Percentiles rank a stretch among this genome's conserved stretches.
Evolutionary conservation across 2,329 filamentous ascomycete genomes (phyloP).

Genomic region (Diaporthe caulivora): DNA sequence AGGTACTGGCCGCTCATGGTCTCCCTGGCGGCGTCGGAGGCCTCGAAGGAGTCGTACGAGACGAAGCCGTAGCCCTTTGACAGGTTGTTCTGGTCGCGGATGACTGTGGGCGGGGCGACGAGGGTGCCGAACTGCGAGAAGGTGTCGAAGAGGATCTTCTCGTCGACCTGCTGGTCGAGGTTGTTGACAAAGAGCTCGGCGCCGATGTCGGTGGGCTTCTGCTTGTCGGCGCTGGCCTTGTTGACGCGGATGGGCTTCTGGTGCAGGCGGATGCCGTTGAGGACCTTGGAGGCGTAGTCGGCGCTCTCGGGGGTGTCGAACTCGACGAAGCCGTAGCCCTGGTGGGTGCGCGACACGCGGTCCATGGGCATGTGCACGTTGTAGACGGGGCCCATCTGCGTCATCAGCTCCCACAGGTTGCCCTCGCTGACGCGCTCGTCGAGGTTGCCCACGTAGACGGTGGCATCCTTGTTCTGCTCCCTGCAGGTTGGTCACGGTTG

Average conservation of each 20-base stretch:
- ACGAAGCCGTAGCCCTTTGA: constrained; percentile 98
- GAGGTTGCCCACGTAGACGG: constrained; percentile 97
- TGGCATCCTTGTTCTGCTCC: constrained; percentile 98
- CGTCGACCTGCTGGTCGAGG: constrained; percentile 92
- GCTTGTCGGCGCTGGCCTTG: constrained; percentile 92
- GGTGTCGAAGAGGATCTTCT: constrained; percentile 94
- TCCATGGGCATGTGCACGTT: constrained; percentile 99
- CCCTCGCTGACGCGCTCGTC: constrained; percentile 94
- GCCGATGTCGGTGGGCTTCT: constrained; percentile 92
- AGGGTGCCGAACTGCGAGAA: constrained; percentile 93
- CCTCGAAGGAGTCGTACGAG: constrained; percentile 92
- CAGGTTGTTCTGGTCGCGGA: constrained; percentile 87
- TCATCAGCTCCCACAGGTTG: constrained; percentile 97
- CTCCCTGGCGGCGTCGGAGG: constrained; percentile 88
- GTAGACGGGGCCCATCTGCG: constrained; percentile 95
- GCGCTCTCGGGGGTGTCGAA: constrained; percentile 96
- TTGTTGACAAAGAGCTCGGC: constrained; percentile 98
- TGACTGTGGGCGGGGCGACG: constrained; percentile 88
- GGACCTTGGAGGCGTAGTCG: constrained; percentile 95
- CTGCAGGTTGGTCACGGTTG: constrained; percentile 54
- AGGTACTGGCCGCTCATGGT: constrained; percentile 98
- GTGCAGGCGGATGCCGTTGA: constrained; percentile 94
- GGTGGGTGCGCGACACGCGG: constrained; percentile 94
- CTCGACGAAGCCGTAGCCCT: constrained; percentile 99
- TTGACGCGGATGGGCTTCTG: constrained; percentile 97